These are phyloP conservation scores for Malassezia brasiliensis DNA, from an alignment of 1,284 basidiomycete genomes.

Conservation along the genomic window DNA sequence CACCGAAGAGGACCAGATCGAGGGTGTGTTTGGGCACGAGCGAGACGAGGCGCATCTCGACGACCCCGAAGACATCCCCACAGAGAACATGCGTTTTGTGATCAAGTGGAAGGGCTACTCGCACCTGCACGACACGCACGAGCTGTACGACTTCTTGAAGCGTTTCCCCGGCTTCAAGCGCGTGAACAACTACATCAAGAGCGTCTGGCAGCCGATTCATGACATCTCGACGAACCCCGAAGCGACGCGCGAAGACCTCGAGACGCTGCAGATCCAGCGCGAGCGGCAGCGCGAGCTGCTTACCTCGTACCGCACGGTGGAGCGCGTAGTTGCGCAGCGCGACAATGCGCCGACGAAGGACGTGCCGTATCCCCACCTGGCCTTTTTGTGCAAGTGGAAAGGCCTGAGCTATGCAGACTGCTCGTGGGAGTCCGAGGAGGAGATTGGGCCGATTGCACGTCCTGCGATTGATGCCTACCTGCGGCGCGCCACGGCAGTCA, in stretches of 20 bases:
- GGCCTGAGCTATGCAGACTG: constrained; percentile 87
- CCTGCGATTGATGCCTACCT: constrained; percentile 73
- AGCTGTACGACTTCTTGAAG: constrained; percentile 79
- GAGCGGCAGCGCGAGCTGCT: constrained; percentile 81
- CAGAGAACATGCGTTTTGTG: constrained; percentile 49
- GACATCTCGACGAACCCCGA: constrained; percentile 60
- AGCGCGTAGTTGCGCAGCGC: constrained; percentile 78
- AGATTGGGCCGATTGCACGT: constrained; percentile 57
- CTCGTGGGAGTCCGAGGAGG: constrained; percentile 78
- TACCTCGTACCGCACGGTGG: constrained; percentile 82
- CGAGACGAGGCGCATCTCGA: constrained; percentile 38
- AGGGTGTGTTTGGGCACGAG: constrained; percentile 50
- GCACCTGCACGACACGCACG: constrained; percentile 73
- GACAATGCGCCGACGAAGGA: constrained; percentile 58
- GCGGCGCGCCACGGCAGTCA: constrained; percentile 64
- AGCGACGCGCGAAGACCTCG: constrained; percentile 75
- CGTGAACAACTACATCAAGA: constrained; percentile 97
- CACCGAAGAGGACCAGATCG: constrained; percentile 47
- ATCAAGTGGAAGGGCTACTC: constrained; percentile 51
- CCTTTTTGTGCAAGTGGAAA: constrained; percentile 98
- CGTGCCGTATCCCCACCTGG: constrained; percentile 54
- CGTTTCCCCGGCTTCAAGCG: constrained; percentile 88
- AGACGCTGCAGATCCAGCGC: constrained; percentile 68
- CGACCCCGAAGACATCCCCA: constrained; percentile 49
- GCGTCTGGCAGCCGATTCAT: constrained; percentile 61